phyloP scores from a whole-genome alignment of 1,284 basidiomycete species.

The Vanrija sp. region DNA sequence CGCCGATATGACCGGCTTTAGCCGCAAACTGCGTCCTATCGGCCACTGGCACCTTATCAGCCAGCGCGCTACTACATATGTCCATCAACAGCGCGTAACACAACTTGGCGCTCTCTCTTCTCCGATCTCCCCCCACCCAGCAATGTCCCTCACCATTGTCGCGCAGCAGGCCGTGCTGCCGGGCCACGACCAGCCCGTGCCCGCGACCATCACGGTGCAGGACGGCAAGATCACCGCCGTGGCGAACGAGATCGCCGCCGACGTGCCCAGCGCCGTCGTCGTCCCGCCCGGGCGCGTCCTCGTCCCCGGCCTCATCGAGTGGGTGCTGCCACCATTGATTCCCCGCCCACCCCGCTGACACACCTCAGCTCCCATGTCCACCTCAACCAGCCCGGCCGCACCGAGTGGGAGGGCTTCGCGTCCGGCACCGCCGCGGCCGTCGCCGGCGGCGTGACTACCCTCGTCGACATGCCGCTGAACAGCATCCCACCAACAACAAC shows the following conservation, averaged over 20 bases:
- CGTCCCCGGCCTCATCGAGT: constrained; percentile 83
- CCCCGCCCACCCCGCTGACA: neutral
- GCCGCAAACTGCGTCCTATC: too few species aligned
- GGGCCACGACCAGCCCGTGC: constrained; percentile 52
- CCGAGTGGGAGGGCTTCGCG: constrained; percentile 85
- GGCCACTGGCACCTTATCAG: too few species aligned
- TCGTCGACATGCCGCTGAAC: constrained; percentile 94
- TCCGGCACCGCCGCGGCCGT: constrained; percentile 83
- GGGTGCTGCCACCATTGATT: too few species aligned
- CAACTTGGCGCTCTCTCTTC: too few species aligned
- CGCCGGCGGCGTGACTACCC: constrained; percentile 82
- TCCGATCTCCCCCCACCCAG: too few species aligned
- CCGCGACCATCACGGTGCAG: constrained; percentile 60
- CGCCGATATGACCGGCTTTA: too few species aligned
- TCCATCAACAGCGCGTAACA: too few species aligned
- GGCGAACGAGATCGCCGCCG: constrained; percentile 9
- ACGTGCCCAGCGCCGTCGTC: constrained; percentile 28
- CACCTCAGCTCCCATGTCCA: constrained; percentile 75
- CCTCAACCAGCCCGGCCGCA: constrained; percentile 78
- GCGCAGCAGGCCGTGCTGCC: constrained; percentile 59
- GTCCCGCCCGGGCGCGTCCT: constrained; percentile 51
- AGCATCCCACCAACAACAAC: constrained; percentile 92
- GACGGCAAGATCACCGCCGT: constrained; percentile 68
- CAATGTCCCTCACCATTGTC: constrained; percentile 13
- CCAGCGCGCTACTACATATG: too few species aligned